Conservation (phyloP, 202 grass and related monocot species). For the Carex arenaria region DNA sequence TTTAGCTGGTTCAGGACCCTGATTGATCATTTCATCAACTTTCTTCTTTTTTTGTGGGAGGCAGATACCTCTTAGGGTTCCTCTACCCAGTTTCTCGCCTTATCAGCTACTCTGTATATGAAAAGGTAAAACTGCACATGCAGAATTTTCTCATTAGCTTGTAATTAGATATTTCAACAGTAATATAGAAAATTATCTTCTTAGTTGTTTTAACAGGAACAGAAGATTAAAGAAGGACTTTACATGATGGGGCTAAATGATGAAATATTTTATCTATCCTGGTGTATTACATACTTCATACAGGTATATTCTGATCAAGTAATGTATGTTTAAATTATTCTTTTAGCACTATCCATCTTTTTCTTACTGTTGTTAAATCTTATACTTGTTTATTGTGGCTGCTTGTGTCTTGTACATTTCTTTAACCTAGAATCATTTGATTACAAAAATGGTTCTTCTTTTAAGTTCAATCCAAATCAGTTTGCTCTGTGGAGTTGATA, state of each 20-base stretch:
- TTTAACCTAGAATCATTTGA: background rate
- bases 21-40: background rate
- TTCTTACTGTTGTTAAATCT: background rate
- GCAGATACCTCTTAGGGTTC: constrained; percentile 45
- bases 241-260: constrained; percentile 48
- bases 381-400: background rate
- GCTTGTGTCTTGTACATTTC: background rate
- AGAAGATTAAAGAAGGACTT: constrained; percentile 53
- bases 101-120: constrained; percentile 40
- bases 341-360: background rate
- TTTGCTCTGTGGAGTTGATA: background rate
- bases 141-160: constrained; percentile 10
- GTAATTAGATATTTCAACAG: background rate
- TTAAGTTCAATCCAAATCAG: background rate
- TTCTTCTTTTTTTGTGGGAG: background rate
- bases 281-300: constrained; percentile 44
- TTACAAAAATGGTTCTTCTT: background rate
- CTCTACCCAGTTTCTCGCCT: constrained; percentile 48
- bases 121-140: constrained; percentile 25
- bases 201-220: constrained; percentile 25
- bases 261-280: constrained; percentile 48
- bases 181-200: constrained; percentile 7
- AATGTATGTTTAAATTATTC: background rate
- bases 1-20: background rate
- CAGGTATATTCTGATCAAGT: constrained; percentile 24